Percentiles rank a stretch among this genome's conserved stretches.
These are phyloP conservation scores for Leccinellum rugosiceps DNA, from an alignment of 768 basidiomycete genomes.

Conservation along the genomic window DNA sequence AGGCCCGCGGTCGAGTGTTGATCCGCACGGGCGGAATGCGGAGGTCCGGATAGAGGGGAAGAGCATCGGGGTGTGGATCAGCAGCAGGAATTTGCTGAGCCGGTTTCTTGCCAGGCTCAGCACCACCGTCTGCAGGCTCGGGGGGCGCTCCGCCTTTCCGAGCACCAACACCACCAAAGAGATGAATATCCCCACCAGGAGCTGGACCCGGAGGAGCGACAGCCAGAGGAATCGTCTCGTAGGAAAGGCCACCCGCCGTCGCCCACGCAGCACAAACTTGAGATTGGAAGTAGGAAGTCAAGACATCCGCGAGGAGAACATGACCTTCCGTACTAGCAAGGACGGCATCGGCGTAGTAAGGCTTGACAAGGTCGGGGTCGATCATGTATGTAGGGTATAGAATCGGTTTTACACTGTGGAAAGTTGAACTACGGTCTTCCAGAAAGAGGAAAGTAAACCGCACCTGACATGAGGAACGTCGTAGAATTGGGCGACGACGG, in stretches of 20 bases:
- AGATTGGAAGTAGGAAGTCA: constrained; percentile 85
- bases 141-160: constrained; percentile 68
- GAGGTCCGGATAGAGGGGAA: constrained; percentile 29
- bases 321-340: constrained; percentile 82
- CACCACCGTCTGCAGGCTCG: constrained; percentile 36
- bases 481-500: constrained; percentile 92
- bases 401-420: constrained; percentile 67
- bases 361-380: constrained; percentile 58
- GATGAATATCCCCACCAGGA: constrained; percentile 42
- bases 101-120: constrained; percentile 28
- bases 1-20: constrained; percentile 54
- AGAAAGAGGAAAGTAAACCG: constrained; percentile 2
- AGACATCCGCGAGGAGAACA: constrained; percentile 84
- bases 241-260: constrained; percentile 62
- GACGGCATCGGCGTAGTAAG: constrained; percentile 80
- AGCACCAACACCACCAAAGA: constrained; percentile 84
- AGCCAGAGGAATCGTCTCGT: constrained; percentile 46
- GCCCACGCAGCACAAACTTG: constrained; percentile 89
- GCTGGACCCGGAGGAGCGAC: constrained; percentile 36
- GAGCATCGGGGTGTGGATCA: constrained; percentile 12
- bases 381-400: constrained; percentile 81
- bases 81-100: constrained; percentile 3
- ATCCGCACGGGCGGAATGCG: constrained; percentile 71
- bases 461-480: constrained; percentile 89
- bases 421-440: background rate